phyloP scores from a whole-genome alignment of 371 early-diverging fungal genomes.

The Mucor circinelloides region DNA sequence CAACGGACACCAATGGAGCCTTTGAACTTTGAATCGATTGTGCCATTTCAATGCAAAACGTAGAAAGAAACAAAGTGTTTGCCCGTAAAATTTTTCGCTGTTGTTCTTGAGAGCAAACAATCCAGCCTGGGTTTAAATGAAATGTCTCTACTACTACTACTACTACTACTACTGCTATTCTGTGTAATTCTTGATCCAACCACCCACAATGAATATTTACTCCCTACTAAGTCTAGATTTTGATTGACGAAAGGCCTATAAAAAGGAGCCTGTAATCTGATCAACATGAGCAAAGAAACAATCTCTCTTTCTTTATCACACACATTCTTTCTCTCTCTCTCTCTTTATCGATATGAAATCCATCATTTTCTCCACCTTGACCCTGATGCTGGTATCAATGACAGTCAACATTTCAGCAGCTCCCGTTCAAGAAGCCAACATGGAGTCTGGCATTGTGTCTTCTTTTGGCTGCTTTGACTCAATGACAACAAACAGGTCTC shows the following conservation, averaged over 20 bases:
- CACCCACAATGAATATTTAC: background rate
- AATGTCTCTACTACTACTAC: too few species aligned
- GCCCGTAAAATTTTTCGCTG: background rate
- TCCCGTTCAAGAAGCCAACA: background rate
- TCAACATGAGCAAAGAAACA: background rate
- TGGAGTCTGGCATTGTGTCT: background rate
- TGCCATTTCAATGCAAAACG: background rate
- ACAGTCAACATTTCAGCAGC: background rate
- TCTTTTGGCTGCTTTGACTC: background rate
- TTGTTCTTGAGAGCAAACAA: background rate
- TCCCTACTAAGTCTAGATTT: conserved; percentile 1
- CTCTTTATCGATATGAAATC: background rate
- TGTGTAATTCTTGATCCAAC: background rate
- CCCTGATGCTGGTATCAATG: background rate
- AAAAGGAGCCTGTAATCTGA: background rate
- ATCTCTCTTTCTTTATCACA: background rate
- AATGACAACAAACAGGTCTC: background rate
- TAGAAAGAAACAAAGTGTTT: background rate
- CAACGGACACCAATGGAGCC: background rate
- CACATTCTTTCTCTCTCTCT: background rate
- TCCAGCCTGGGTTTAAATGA: background rate
- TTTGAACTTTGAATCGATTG: background rate
- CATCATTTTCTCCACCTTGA: background rate
- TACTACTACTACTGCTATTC: too few species aligned
- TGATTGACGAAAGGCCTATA: background rate